Conservation (phyloP, 2,329 filamentous ascomycete species). For the Neofusicoccum kwambonambiense region DNA sequence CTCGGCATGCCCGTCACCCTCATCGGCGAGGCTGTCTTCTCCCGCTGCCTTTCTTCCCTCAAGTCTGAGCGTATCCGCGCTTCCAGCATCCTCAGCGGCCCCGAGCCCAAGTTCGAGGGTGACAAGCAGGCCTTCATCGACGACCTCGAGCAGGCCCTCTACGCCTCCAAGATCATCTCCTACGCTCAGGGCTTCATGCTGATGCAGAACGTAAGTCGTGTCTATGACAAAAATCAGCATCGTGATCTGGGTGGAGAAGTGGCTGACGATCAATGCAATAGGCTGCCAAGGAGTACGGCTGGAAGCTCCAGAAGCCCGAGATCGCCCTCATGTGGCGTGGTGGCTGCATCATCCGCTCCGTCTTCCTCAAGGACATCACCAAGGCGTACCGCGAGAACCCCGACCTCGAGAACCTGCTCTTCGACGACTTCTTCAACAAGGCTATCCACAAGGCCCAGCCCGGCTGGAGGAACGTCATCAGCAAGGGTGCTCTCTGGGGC, state of each 20-base stretch:
- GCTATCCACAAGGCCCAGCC: slow-evolving; percentile 93
- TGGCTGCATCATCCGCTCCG: slow-evolving; percentile 99
- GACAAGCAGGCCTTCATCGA: slow-evolving; percentile 92
- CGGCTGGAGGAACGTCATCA: slow-evolving; percentile 62
- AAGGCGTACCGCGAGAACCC: slow-evolving; percentile 92
- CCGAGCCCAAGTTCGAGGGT: slow-evolving; percentile 77
- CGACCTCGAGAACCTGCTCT: slow-evolving; percentile 95
- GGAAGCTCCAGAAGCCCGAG: slow-evolving; percentile 99
- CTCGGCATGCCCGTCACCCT: slow-evolving; percentile 98
- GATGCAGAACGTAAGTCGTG: slow-evolving; percentile 81
- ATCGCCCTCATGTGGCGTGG: slow-evolving; percentile 99
- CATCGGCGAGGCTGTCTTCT: slow-evolving; percentile 95
- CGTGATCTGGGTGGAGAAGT: slow-evolving; percentile 15
- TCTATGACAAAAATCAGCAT: neutral
- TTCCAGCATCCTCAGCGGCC: slow-evolving; percentile 74
- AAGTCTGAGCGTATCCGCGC: slow-evolving; percentile 90
- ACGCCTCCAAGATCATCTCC: slow-evolving; percentile 99
- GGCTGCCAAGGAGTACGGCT: slow-evolving; percentile 92
- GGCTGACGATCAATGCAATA: slow-evolving; percentile 40
- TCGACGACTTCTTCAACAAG: slow-evolving; percentile 99
- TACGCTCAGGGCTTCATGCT: slow-evolving; percentile 99
- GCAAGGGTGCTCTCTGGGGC: slow-evolving; percentile 89
- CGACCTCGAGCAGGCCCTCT: slow-evolving; percentile 97
- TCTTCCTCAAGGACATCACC: slow-evolving; percentile 99
- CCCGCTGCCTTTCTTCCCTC: slow-evolving; percentile 88